Percentiles rank a stretch among this genome's conserved stretches.
Evolutionary conservation across 148 eudicot genomes (phyloP).

Genomic region (Vaccinium corymbosum): DNA sequence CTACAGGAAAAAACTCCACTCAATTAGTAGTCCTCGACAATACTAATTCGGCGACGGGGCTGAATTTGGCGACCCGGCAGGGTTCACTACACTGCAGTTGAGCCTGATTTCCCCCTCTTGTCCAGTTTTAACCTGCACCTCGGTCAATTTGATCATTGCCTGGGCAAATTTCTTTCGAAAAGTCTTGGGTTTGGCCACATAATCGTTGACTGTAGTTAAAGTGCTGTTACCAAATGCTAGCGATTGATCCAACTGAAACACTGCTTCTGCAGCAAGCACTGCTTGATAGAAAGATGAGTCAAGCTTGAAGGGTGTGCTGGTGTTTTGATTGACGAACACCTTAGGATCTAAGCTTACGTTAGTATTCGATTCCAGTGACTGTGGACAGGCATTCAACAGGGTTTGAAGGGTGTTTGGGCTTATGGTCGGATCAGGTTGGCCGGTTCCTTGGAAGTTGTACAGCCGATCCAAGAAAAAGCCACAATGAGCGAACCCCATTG

Average conservation of each 20-base stretch:
- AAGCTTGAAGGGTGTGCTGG: conserved; percentile 19
- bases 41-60: too few species aligned
- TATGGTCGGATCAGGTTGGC: conserved; percentile 23
- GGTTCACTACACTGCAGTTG: conserved; percentile 24
- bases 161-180: conserved; percentile 17
- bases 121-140: conserved; percentile 17
- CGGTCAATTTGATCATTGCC: conserved; percentile 24
- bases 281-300: conserved; percentile 14
- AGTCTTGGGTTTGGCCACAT: conserved; percentile 11
- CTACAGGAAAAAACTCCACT: background rate
- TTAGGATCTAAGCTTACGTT: conserved; percentile 15
- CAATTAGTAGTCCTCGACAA: too few species aligned
- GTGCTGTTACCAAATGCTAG: conserved; percentile 17
- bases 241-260: conserved; percentile 22
- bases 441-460: conserved; percentile 23
- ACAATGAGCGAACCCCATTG: conserved; percentile 26
- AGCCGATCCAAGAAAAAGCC: conserved; percentile 20
- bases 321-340: conserved; percentile 7
- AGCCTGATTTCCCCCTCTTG: conserved; percentile 23
- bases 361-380: background rate
- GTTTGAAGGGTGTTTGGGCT: background rate
- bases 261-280: conserved; percentile 12
- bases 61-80: too few species aligned
- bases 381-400: conserved; percentile 14
- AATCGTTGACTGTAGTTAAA: background rate